phyloP scores from a whole-genome alignment of 1,284 basidiomycete species.

The Apiotrichum gracile region DNA sequence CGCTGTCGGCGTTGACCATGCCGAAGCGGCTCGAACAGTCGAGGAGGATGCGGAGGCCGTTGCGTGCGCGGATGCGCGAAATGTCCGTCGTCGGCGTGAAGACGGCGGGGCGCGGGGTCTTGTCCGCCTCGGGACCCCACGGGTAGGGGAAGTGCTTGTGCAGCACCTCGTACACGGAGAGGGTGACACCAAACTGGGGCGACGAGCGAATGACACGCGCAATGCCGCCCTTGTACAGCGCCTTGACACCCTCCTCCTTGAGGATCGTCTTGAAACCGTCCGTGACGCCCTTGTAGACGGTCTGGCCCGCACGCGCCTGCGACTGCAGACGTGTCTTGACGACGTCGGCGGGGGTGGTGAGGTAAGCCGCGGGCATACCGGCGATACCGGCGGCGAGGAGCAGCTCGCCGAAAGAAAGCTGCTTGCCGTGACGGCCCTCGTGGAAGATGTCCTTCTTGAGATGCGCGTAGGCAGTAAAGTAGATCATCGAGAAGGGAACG shows the following conservation, averaged over 20 bases:
- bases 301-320: conserved; percentile 89
- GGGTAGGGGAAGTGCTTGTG: conserved; percentile 72
- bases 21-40: conserved; percentile 46
- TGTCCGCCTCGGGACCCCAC: conserved; percentile 52
- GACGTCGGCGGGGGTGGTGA: conserved; percentile 59
- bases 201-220: conserved; percentile 53
- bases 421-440: conserved; percentile 93
- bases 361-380: conserved; percentile 67
- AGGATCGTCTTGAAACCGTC: conserved; percentile 90
- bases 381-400: conserved; percentile 54
- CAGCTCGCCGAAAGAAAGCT: conserved; percentile 84
- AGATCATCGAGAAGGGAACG: conserved; percentile 55
- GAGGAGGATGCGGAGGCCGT: conserved; percentile 64
- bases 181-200: conserved; percentile 80
- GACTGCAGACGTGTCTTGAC: conserved; percentile 98
- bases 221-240: conserved; percentile 91
- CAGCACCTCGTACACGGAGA: conserved; percentile 80
- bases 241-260: conserved; percentile 52
- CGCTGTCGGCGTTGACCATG: conserved; percentile 30
- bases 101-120: conserved; percentile 55
- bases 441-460: conserved; percentile 77
- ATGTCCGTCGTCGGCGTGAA: conserved; percentile 67
- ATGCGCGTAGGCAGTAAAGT: conserved; percentile 50
- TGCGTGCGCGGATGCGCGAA: conserved; percentile 77
- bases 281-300: conserved; percentile 80